A percentile compares a stretch with the other conserved stretches of the same genome.
These are phyloP conservation scores for Boletus rubescentipes DNA, from an alignment of 768 basidiomycete species.

Conservation along the genomic window DNA sequence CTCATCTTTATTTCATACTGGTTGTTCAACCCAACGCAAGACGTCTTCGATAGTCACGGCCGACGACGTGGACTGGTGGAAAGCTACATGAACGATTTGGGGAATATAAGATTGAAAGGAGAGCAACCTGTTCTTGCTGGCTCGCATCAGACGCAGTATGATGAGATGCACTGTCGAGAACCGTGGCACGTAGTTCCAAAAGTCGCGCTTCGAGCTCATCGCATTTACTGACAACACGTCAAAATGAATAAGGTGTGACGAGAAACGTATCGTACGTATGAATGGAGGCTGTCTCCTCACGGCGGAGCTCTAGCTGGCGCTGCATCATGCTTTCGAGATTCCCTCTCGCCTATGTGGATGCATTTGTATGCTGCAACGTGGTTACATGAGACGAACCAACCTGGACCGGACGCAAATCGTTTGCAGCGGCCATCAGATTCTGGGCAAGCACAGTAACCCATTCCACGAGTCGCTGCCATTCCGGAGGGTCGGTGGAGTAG, in stretches of 20 bases:
- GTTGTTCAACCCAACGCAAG: constrained; percentile 58
- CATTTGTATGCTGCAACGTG: neutral
- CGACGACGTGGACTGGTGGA: constrained; percentile 9
- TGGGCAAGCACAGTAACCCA: constrained; percentile 81
- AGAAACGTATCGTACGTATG: constrained; percentile 53
- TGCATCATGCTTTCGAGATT: constrained; percentile 83
- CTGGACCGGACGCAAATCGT: constrained; percentile 88
- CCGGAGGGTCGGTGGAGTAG: constrained; percentile 45
- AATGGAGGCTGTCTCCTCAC: constrained; percentile 66
- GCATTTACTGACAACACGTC: constrained; percentile 55
- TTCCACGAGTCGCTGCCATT: constrained; percentile 74
- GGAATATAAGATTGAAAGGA: neutral
- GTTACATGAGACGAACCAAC: constrained; percentile 36
- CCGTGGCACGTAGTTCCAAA: constrained; percentile 44
- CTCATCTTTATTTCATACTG: constrained; percentile 16
- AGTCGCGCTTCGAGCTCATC: constrained; percentile 66
- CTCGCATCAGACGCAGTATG: neutral
- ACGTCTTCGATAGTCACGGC: constrained; percentile 39
- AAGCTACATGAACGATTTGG: neutral
- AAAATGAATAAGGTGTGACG: neutral
- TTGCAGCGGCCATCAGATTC: constrained; percentile 88
- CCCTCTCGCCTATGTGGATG: constrained; percentile 60
- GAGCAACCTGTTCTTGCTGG: constrained; percentile 21
- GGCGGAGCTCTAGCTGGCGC: constrained; percentile 70
- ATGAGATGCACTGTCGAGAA: constrained; percentile 13